Conservation (phyloP, 805 yeast genomes). For the Ascoidea rubescens region DNA sequence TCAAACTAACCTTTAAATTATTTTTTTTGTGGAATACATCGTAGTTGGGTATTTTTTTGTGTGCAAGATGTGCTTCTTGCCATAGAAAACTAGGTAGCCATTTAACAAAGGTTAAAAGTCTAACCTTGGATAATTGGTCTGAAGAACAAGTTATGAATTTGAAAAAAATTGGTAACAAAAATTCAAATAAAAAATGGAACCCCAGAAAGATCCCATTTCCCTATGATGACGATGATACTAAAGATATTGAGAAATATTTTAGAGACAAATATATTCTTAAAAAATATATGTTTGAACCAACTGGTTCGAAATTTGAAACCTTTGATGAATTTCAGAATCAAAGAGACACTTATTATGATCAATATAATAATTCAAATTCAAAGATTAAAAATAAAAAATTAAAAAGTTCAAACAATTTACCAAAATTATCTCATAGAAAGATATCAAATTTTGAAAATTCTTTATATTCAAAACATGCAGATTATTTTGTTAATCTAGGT, state of each 20-base stretch:
- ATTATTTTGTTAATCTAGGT: slow-evolving; percentile 30
- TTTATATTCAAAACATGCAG: slow-evolving; percentile 35
- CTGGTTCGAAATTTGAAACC: background rate
- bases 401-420: slow-evolving; percentile 14
- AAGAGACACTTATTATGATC: slow-evolving; percentile 5
- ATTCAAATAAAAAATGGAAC: slow-evolving; percentile 52
- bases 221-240: slow-evolving; percentile 59
- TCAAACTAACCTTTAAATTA: background rate
- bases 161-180: slow-evolving; percentile 42
- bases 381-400: background rate
- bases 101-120: slow-evolving; percentile 52
- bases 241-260: slow-evolving; percentile 40
- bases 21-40: slow-evolving; percentile 16
- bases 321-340: background rate
- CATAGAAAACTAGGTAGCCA: slow-evolving; percentile 55
- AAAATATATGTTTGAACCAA: slow-evolving; percentile 23
- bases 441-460: slow-evolving; percentile 39
- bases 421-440: slow-evolving; percentile 33
- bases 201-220: slow-evolving; percentile 57
- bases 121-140: slow-evolving; percentile 63
- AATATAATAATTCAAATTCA: background rate
- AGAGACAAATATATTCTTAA: slow-evolving; percentile 61
- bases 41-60: slow-evolving; percentile 45
- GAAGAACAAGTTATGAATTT: slow-evolving; percentile 34
- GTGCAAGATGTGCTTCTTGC: slow-evolving; percentile 76